phyloP scores from a whole-genome alignment of 495 filamentous ascomycete species.

The Evansstolkia leycettana region DNA sequence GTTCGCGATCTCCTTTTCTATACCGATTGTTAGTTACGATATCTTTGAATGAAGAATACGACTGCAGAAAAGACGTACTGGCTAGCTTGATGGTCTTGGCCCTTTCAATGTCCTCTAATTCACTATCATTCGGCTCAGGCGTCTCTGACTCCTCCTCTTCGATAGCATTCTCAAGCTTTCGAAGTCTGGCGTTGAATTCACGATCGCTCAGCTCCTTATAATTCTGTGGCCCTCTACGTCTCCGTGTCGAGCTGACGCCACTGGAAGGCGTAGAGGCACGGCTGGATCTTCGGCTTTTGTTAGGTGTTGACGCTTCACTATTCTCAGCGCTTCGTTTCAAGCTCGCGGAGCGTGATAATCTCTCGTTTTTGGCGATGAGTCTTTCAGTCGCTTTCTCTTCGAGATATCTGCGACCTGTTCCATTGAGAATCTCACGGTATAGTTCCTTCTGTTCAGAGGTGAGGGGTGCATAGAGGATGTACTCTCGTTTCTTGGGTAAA shows the following conservation, averaged over 20 bases:
- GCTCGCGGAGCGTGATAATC: slow-evolving; percentile 23
- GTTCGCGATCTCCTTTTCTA: slow-evolving; percentile 65
- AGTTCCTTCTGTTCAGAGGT: slow-evolving; percentile 80
- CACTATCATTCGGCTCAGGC: slow-evolving; percentile 29
- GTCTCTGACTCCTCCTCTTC: slow-evolving; percentile 43
- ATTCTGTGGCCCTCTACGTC: slow-evolving; percentile 37
- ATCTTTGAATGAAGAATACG: not conserved
- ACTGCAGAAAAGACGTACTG: slow-evolving; percentile 33
- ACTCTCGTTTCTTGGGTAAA: slow-evolving; percentile 92
- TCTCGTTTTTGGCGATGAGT: slow-evolving; percentile 24
- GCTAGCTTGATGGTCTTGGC: slow-evolving; percentile 67
- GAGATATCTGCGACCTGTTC: slow-evolving; percentile 65
- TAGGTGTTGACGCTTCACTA: slow-evolving; percentile 26
- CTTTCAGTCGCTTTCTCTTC: slow-evolving; percentile 75
- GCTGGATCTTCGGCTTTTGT: slow-evolving; percentile 66
- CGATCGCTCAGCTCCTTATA: slow-evolving; percentile 70
- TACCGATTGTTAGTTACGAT: slow-evolving; percentile 6
- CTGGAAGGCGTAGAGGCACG: slow-evolving; percentile 56
- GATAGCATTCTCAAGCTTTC: slow-evolving; percentile 40
- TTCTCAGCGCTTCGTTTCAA: slow-evolving; percentile 42
- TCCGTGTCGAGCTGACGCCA: slow-evolving; percentile 29
- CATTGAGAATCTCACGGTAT: slow-evolving; percentile 73
- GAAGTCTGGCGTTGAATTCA: slow-evolving; percentile 59
- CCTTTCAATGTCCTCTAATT: slow-evolving; percentile 53
- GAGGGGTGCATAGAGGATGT: slow-evolving; percentile 84